A percentile compares a stretch with the other conserved stretches of the same genome.
Conservation (phyloP, 164 flowering plant genomes). For the Umbilicus rupestris region DNA sequence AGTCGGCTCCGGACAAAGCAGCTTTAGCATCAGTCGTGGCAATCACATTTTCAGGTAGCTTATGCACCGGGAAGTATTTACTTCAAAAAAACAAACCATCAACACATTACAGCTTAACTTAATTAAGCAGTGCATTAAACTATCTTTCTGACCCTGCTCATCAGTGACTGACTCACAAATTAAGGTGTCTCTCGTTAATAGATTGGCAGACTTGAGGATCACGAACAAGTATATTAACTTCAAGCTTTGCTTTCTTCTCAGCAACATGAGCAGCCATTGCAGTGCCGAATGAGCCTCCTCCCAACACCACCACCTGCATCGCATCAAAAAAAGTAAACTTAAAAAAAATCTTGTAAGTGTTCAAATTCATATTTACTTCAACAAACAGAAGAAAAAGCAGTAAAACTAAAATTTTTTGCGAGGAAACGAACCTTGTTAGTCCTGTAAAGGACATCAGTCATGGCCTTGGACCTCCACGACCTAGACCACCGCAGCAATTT, state of each 20-base stretch:
- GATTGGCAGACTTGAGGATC: constrained; percentile 68
- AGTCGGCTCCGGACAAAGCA: constrained; percentile 73
- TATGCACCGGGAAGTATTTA: constrained; percentile 79
- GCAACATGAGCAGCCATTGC: constrained; percentile 99
- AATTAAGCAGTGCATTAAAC: neutral
- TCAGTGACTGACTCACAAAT: constrained; percentile 35
- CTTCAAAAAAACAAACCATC: constrained; percentile 23
- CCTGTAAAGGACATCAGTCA: constrained; percentile 70
- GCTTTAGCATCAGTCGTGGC: constrained; percentile 80
- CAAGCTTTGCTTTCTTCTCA: constrained; percentile 49
- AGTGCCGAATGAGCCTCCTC: constrained; percentile 98
- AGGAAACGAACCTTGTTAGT: constrained; percentile 55
- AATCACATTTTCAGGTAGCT: constrained; percentile 68
- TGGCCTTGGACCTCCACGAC: constrained; percentile 72
- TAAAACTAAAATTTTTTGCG: neutral
- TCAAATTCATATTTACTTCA: neutral
- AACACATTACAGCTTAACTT: neutral
- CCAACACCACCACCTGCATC: constrained; percentile 80
- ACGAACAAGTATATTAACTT: constrained; percentile 79
- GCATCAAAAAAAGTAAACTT: neutral
- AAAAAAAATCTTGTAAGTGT: constrained; percentile 1
- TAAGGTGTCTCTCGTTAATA: constrained; percentile 60
- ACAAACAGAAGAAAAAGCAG: neutral
- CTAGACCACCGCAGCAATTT: constrained; percentile 94
- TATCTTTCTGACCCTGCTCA: neutral